Percentiles rank a stretch among this genome's conserved stretches.
Conservation (phyloP, 1,284 basidiomycete species). For the Erythrobasidium hasegawianum region DNA sequence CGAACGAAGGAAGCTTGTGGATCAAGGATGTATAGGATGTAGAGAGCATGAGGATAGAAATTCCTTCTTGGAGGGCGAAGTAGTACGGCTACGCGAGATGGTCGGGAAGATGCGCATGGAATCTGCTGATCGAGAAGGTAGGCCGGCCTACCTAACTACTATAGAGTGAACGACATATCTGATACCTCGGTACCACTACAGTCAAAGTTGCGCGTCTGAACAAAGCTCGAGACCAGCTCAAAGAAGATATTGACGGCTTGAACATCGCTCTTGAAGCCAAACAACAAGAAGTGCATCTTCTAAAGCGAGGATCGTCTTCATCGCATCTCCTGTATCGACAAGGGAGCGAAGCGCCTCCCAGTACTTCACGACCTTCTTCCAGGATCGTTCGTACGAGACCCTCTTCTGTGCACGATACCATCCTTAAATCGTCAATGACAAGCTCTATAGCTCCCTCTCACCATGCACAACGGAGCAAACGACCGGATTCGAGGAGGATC, state of each 20-base stretch:
- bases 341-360: constrained; percentile 1
- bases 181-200: too few species aligned
- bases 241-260: constrained; percentile 37
- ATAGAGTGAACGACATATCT: too few species aligned
- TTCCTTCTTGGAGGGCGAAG: constrained; percentile 25
- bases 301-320: constrained; percentile 15
- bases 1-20: constrained; percentile 5
- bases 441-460: constrained; percentile 5
- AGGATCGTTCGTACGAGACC: constrained; percentile 5
- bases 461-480: neutral
- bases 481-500: constrained; percentile 5
- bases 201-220: constrained; percentile 28
- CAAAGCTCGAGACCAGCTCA: constrained; percentile 26
- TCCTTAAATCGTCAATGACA: neutral
- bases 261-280: constrained; percentile 41
- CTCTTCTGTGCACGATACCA: constrained; percentile 15
- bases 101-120: constrained; percentile 32
- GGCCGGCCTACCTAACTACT: too few species aligned
- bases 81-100: constrained; percentile 20
- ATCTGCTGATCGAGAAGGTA: constrained; percentile 37
- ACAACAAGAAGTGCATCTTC: constrained; percentile 36
- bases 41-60: constrained; percentile 10
- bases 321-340: constrained; percentile 1
- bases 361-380: constrained; percentile 7
- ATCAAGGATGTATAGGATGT: constrained; percentile 8